These are phyloP conservation scores for Dactylellina drechsleri DNA, from an alignment of 2,329 filamentous ascomycete species.

Conservation along the genomic window DNA sequence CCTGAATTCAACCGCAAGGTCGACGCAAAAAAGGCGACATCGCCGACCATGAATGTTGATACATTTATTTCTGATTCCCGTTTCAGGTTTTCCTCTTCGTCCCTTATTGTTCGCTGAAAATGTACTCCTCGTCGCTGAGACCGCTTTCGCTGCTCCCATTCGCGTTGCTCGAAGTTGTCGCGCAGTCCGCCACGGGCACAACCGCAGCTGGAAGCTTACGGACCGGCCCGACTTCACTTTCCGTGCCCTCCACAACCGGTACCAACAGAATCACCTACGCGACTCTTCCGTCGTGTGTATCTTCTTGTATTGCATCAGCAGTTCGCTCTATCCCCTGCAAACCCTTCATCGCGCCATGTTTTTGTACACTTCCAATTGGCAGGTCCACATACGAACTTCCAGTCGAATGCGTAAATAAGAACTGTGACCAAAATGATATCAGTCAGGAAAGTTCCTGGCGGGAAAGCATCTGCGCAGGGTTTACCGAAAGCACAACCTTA, in stretches of 20 bases:
- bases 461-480: constrained; percentile 28
- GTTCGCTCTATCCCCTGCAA: constrained; percentile 36
- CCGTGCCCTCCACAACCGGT: constrained; percentile 14
- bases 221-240: background rate
- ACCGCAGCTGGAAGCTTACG: background rate
- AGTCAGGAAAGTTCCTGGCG: constrained; percentile 30
- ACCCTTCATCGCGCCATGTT: constrained; percentile 40
- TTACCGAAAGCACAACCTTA: constrained; percentile 23
- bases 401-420: constrained; percentile 41
- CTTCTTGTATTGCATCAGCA: constrained; percentile 36
- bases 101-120: constrained; percentile 2
- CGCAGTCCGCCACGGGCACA: constrained; percentile 14
- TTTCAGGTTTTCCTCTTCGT: background rate
- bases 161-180: background rate
- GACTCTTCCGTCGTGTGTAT: constrained; percentile 42
- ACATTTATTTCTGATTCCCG: background rate
- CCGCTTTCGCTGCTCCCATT: background rate
- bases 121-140: constrained; percentile 12
- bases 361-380: constrained; percentile 38
- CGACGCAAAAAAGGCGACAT: background rate
- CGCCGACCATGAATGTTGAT: constrained; percentile 4
- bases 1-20: constrained; percentile 1
- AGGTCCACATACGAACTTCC: constrained; percentile 39
- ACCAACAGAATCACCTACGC: constrained; percentile 45
- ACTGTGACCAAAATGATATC: constrained; percentile 41